Percentiles rank a stretch among this genome's conserved stretches.
phyloP scores from a whole-genome alignment of 805 yeast species.

The Jamesozyma spencerorum region DNA sequence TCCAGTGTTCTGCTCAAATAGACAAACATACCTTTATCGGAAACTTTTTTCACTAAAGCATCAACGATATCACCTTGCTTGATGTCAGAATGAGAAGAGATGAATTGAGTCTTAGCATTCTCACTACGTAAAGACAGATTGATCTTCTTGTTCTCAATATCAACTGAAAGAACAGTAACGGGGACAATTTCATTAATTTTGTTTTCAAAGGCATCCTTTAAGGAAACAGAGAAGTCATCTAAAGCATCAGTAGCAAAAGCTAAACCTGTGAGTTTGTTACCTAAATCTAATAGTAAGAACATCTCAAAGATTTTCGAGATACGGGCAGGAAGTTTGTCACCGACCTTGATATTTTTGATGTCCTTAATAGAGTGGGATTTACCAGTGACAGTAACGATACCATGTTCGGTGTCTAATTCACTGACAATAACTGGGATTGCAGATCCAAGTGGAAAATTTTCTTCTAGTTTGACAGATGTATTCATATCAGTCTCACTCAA shows the following conservation, averaged over 20 bases:
- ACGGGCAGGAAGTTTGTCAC: constrained; percentile 51
- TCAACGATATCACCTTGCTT: constrained; percentile 62
- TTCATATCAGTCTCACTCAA: constrained; percentile 44
- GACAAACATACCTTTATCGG: constrained; percentile 70
- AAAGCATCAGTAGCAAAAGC: constrained; percentile 71
- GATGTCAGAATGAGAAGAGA: constrained; percentile 44
- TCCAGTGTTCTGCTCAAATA: constrained; percentile 59
- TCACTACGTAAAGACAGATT: constrained; percentile 54
- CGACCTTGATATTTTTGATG: constrained; percentile 42
- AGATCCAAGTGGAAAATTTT: constrained; percentile 61
- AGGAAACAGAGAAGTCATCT: constrained; percentile 49
- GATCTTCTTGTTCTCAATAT: constrained; percentile 39
- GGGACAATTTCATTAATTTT: constrained; percentile 42
- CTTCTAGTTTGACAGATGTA: constrained; percentile 40
- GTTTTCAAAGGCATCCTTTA: constrained; percentile 40
- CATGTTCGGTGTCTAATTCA: constrained; percentile 44
- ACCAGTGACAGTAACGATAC: constrained; percentile 41
- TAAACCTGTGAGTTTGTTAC: constrained; percentile 45
- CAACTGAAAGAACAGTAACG: constrained; percentile 41
- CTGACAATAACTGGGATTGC: constrained; percentile 53
- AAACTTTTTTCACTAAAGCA: constrained; percentile 71
- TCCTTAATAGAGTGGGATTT: constrained; percentile 37
- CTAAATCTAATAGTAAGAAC: constrained; percentile 59
- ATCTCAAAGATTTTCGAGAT: constrained; percentile 49
- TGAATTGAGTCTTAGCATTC: constrained; percentile 40